A percentile compares a stretch with the other conserved stretches of the same genome.
phyloP scores from a whole-genome alignment of 108 stramenopile species.

The Fragilaria crotonensis region DNA sequence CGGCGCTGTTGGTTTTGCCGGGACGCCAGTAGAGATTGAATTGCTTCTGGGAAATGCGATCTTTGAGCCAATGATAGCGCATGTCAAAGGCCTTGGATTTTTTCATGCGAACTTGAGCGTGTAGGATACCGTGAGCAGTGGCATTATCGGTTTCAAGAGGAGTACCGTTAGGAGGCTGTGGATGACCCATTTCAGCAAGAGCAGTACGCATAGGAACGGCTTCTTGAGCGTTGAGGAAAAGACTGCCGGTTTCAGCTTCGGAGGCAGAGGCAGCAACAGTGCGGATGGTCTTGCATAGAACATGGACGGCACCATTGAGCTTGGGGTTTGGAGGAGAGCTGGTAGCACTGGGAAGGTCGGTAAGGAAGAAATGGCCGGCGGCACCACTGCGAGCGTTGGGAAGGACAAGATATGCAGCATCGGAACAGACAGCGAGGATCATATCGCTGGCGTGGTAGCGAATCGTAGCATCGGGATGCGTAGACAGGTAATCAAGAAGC shows the following conservation, averaged over 20 bases:
- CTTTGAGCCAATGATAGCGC: conserved; percentile 22
- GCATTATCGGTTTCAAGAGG: conserved; percentile 37
- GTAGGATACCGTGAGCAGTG: conserved; percentile 40
- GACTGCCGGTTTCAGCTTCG: neutral
- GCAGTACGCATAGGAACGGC: conserved; percentile 6
- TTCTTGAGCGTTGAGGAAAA: neutral
- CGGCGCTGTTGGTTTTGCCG: neutral
- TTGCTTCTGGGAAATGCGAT: conserved; percentile 23
- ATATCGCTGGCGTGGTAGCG: conserved; percentile 31
- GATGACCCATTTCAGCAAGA: conserved; percentile 30
- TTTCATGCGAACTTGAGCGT: conserved; percentile 20
- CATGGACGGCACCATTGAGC: conserved; percentile 9
- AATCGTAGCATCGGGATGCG: conserved; percentile 32
- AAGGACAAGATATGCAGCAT: conserved; percentile 30
- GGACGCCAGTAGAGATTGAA: conserved; percentile 5
- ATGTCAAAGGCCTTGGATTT: conserved; percentile 34
- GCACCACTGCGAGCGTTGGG: conserved; percentile 1
- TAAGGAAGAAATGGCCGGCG: conserved; percentile 4
- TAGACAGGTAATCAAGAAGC: conserved; percentile 40
- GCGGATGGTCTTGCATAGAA: conserved; percentile 17
- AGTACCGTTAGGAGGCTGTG: conserved; percentile 23
- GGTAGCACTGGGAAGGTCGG: neutral
- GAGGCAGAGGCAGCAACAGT: conserved; percentile 25
- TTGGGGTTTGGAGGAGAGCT: neutral
- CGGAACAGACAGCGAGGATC: conserved; percentile 21